These are phyloP conservation scores for Ceratobasidium papillatum DNA, from an alignment of 1,284 basidiomycete genomes.

Conservation along the genomic window DNA sequence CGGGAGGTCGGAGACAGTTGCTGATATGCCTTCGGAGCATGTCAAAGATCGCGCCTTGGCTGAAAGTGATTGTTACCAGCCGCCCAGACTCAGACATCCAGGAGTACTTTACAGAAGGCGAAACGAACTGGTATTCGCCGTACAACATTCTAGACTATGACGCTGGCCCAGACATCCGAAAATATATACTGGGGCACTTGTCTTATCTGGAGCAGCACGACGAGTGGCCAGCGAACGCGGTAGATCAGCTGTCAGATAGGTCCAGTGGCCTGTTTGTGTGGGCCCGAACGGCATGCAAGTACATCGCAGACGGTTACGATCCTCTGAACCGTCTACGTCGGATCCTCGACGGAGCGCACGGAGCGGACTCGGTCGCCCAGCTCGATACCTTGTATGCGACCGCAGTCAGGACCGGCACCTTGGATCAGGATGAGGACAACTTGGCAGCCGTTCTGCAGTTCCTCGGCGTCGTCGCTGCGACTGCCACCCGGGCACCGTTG, in stretches of 20 bases:
- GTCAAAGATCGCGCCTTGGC: not conserved
- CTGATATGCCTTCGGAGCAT: not conserved
- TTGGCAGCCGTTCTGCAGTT: not conserved
- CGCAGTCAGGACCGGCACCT: not conserved
- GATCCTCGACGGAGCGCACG: not conserved
- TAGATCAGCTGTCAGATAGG: not conserved
- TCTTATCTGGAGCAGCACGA: not conserved
- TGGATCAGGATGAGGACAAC: not conserved
- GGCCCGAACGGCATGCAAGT: slow-evolving; percentile 26
- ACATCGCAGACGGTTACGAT: not conserved
- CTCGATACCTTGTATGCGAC: slow-evolving; percentile 7
- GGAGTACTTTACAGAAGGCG: not conserved
- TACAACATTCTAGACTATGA: slow-evolving; percentile 2
- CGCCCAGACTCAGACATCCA: slow-evolving; percentile 25
- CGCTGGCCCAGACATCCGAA: not conserved
- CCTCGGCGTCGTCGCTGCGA: slow-evolving; percentile 28
- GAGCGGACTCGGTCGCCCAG: not conserved
- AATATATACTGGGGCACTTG: not conserved
- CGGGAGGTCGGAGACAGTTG: not conserved
- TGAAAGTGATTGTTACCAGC: slow-evolving; percentile 28
- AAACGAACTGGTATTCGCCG: not conserved
- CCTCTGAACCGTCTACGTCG: not conserved
- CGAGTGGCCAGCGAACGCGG: slow-evolving; percentile 4
- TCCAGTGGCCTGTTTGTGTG: slow-evolving; percentile 33
- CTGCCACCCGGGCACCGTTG: slow-evolving; percentile 8